Base-by-base conservation (phyloP, 2,329 filamentous ascomycete species). In the Fusarium succisae region DNA sequence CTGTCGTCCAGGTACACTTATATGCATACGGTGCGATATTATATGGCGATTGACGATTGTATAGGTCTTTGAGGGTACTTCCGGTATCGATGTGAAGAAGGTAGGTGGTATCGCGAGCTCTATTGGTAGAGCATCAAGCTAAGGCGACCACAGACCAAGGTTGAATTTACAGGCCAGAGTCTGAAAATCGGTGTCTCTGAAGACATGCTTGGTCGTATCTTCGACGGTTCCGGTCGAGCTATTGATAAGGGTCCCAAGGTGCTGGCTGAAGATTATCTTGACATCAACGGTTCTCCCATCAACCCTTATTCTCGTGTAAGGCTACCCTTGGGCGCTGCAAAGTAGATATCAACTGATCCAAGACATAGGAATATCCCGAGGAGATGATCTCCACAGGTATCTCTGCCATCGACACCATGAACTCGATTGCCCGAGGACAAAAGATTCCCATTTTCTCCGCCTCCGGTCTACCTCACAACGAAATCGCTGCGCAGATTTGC, bases 361-460 rank as follows among this genome's bases (percentile, higher is more conserved):
- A 9, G 43, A 41, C 47, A 30, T 74, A 97, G 94, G 94, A 98
- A 78, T 99, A 99, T 83, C 96, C 96, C 80, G 96, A 99, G 87
- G 97, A 99, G 86, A 99, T 99, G 96, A 98, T 99, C 80, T 96
- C 96, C 41, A 99, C 96, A 54, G 96, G 96, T 91, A 99, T 99
- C 84, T 98, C 96, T 72, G 95, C 96, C 81, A 98, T 99, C 81
- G 96, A 98, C 83, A 98, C 95, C 71, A 98, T 98, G 96, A 95
- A 95, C 88, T 95, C 93, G 72, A 97, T 98, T 84, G 96, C 97
- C 75, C 95, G 96, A 90, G 96, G 96, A 73, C 96, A 99, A 84
- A 99, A 99, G 90, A 99, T 99, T 76, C 96, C 97, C 79, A 99
- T 99, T 80, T 99, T 99, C 91, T 99, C 96, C 32, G 95, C 96